Conservation (phyloP, 495 filamentous ascomycete species). For the Lasiosphaeriaceae sp. region DNA sequence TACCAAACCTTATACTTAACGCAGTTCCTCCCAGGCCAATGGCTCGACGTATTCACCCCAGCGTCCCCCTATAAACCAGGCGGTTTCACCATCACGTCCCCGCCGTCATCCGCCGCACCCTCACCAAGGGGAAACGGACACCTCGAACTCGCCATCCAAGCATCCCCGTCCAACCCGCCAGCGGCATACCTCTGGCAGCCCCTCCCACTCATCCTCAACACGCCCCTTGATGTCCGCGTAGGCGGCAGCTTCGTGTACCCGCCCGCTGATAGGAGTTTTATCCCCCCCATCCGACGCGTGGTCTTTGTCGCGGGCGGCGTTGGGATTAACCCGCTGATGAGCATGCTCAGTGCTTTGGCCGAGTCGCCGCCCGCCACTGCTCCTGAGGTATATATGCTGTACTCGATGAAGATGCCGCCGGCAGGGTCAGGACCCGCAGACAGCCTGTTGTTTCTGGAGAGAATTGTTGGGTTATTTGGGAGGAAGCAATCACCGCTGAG, state of each 20-base stretch:
- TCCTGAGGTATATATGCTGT: constrained; percentile 34
- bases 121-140: constrained; percentile 35
- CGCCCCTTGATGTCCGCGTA: constrained; percentile 60
- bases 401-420: constrained; percentile 32
- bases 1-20: neutral
- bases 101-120: constrained; percentile 42
- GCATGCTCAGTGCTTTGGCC: constrained; percentile 39
- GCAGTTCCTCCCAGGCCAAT: constrained; percentile 81
- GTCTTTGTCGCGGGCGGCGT: constrained; percentile 81
- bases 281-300: constrained; percentile 50
- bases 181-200: constrained; percentile 72
- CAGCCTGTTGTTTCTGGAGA: constrained; percentile 42
- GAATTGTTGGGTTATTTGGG: constrained; percentile 34
- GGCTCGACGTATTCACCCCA: constrained; percentile 80
- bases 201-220: constrained; percentile 49
- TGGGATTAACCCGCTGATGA: constrained; percentile 68
- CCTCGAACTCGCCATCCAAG: constrained; percentile 29
- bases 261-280: constrained; percentile 63
- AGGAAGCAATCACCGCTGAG: constrained; percentile 2
- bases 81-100: constrained; percentile 84
- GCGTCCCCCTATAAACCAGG: constrained; percentile 62
- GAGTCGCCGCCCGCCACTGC: constrained; percentile 9
- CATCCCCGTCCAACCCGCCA: constrained; percentile 31
- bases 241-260: constrained; percentile 82
- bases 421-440: neutral